Evolutionary conservation across 352 stramenopile species (phyloP).

Genomic region (Globisporangium okanoganense): DNA sequence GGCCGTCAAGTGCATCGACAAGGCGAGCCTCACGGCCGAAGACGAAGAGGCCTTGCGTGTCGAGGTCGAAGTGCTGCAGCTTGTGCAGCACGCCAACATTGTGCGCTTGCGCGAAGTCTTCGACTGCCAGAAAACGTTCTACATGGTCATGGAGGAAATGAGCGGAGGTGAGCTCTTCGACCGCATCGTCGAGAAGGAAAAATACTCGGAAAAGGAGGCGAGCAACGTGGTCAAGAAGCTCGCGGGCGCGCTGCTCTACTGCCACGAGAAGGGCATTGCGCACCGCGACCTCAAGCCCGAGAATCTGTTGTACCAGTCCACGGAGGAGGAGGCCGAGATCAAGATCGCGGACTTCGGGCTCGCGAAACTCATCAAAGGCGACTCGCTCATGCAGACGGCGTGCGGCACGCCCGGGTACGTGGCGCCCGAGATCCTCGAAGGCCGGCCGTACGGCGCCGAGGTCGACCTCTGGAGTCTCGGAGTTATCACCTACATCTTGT

Average conservation of each 20-base stretch:
- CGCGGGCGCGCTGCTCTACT: constrained; percentile 79
- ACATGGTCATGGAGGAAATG: constrained; percentile 93
- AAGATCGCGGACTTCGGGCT: constrained; percentile 93
- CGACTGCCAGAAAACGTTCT: constrained; percentile 86
- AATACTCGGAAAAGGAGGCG: constrained; percentile 90
- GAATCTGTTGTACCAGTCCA: constrained; percentile 86
- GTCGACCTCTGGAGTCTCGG: constrained; percentile 96
- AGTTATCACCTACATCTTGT: constrained; percentile 95
- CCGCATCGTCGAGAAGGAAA: constrained; percentile 89
- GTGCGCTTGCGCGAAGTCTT: constrained; percentile 87
- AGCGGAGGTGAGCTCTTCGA: constrained; percentile 92
- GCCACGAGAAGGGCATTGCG: constrained; percentile 87
- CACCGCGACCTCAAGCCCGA: constrained; percentile 89
- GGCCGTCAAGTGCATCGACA: constrained; percentile 86
- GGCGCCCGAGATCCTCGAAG: constrained; percentile 94
- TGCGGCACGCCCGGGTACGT: constrained; percentile 97
- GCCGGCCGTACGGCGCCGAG: constrained; percentile 90
- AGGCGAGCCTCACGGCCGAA: constrained; percentile 68
- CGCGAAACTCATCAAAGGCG: constrained; percentile 88
- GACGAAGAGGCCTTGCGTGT: constrained; percentile 79
- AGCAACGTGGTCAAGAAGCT: constrained; percentile 84
- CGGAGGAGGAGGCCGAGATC: constrained; percentile 88
- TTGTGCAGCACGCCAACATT: constrained; percentile 86
- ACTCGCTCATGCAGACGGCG: constrained; percentile 93
- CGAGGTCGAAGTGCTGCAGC: constrained; percentile 81